phyloP scores from a whole-genome alignment of 495 filamentous ascomycete species.

The Xylaria curta region DNA sequence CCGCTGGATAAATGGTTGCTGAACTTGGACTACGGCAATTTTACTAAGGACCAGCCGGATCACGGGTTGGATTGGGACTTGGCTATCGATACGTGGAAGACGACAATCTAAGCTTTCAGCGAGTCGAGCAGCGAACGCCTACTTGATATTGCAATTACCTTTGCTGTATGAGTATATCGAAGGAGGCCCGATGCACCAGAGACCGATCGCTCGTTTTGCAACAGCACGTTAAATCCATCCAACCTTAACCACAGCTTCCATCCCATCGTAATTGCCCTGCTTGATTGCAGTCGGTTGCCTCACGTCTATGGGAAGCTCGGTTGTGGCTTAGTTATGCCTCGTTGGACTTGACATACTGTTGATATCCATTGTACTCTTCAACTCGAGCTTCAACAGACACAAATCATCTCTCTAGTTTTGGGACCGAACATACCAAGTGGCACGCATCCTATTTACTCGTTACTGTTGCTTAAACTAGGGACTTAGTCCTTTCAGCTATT shows the following conservation, averaged over 20 bases:
- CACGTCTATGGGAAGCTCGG: background rate
- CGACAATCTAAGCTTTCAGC: background rate
- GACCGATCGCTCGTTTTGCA: background rate
- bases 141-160: background rate
- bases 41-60: background rate
- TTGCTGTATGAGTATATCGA: background rate
- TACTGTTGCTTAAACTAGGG: background rate
- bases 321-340: background rate
- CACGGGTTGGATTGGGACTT: background rate
- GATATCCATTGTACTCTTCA: background rate
- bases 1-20: background rate
- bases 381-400: background rate
- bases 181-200: background rate
- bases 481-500: conserved; percentile 18
- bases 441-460: conserved; percentile 24
- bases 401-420: conserved; percentile 27
- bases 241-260: background rate
- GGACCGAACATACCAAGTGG: conserved; percentile 8
- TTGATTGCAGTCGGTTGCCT: background rate
- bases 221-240: background rate
- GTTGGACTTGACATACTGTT: background rate
- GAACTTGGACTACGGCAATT: background rate
- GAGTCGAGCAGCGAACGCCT: background rate
- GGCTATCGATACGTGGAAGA: background rate
- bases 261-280: background rate